Evolutionary conservation across 805 yeast species (phyloP).

Genomic region (Saccharomycopsis capsularis): DNA sequence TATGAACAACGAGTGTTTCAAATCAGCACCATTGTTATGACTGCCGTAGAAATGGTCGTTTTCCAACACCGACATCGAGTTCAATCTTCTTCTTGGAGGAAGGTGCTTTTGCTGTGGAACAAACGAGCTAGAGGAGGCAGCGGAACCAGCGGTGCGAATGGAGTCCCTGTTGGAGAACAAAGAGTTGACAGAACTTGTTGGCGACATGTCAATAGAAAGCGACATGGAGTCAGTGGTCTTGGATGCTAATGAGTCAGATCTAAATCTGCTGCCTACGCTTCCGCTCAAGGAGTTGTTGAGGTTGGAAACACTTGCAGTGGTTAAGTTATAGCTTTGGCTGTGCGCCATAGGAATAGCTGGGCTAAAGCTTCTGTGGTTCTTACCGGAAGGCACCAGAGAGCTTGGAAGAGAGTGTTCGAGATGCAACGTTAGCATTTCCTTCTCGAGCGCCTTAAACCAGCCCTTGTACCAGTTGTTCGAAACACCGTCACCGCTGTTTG

Average conservation of each 20-base stretch:
- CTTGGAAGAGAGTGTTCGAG: neutral
- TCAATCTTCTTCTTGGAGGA: neutral
- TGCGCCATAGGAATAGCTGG: no score
- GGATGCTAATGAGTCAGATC: no score
- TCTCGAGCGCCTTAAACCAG: neutral
- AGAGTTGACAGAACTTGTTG: constrained; percentile 4
- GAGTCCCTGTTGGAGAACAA: constrained; percentile 2
- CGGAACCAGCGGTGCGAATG: neutral
- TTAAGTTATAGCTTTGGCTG: no score
- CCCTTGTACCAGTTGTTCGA: neutral
- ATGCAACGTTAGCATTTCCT: neutral
- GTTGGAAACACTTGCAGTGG: no score
- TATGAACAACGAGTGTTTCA: neutral
- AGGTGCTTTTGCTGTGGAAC: neutral
- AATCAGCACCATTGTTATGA: neutral
- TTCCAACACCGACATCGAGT: neutral
- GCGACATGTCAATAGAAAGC: neutral
- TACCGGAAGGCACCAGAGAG: neutral
- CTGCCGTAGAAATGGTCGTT: neutral
- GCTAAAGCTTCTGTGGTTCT: neutral
- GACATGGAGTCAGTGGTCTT: neutral
- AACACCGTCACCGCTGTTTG: neutral
- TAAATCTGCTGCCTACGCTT: no score
- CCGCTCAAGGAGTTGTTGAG: no score
- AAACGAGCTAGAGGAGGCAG: neutral